phyloP scores from a whole-genome alignment of 805 yeast genomes.

The Barnettozyma sp. region DNA sequence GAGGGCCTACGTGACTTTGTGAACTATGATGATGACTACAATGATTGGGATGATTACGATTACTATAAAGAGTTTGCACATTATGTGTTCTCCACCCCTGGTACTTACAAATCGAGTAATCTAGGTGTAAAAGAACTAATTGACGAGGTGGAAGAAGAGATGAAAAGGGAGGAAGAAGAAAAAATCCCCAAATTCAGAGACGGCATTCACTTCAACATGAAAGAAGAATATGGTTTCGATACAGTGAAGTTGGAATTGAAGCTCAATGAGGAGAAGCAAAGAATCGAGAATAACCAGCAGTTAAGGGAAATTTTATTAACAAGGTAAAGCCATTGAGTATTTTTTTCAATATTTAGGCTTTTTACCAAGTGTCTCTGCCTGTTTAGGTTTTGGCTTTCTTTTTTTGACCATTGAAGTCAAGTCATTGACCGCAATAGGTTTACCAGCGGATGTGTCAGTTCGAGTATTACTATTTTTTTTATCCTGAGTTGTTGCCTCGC shows the following conservation, averaged over 20 bases:
- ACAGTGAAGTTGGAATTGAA: conserved; percentile 11
- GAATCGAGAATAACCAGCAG: neutral
- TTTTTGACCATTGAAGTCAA: conserved; percentile 58
- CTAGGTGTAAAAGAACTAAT: too few relatives aligned
- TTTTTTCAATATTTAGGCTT: conserved; percentile 14
- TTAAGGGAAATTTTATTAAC: neutral
- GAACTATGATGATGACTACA: too few relatives aligned
- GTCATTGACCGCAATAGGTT: conserved; percentile 48
- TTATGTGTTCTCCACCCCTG: too few relatives aligned
- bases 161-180: too few relatives aligned
- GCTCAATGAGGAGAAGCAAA: conserved; percentile 1
- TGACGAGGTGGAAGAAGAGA: too few relatives aligned
- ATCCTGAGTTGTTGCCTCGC: conserved; percentile 31
- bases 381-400: conserved; percentile 29
- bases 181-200: too few relatives aligned
- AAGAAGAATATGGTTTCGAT: conserved; percentile 22
- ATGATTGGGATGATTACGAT: too few relatives aligned
- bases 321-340: neutral
- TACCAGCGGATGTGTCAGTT: conserved; percentile 23
- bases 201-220: conserved; percentile 12
- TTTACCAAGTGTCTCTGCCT: conserved; percentile 8
- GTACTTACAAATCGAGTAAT: too few relatives aligned
- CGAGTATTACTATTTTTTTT: conserved; percentile 22
- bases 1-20: too few relatives aligned
- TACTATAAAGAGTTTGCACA: too few relatives aligned